phyloP scores from a whole-genome alignment of 176 grass and related monocot species.

The Microstegium vimineum region DNA sequence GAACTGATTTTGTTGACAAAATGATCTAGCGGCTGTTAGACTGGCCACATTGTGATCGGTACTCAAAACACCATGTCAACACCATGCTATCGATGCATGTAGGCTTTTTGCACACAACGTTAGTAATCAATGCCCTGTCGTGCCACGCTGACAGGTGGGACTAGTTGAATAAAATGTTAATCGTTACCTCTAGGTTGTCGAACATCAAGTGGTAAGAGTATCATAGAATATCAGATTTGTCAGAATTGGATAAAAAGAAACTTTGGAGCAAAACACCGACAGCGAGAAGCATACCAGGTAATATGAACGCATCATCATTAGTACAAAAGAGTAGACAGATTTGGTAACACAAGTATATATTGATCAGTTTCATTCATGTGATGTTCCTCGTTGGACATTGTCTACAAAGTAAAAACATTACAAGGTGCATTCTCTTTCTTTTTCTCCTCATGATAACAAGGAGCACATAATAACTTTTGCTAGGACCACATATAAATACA shows the following conservation, averaged over 20 bases:
- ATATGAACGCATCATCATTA: neutral
- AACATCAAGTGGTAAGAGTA: neutral
- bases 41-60: no score
- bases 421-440: neutral
- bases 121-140: no score
- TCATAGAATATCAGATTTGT: neutral
- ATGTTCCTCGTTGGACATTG: neutral
- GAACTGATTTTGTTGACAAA: no score
- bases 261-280: neutral
- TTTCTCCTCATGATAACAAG: neutral
- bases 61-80: no score
- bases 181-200: neutral
- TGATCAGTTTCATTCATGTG: neutral
- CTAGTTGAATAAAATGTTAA: no score
- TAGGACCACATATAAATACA: neutral
- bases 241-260: neutral
- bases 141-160: no score
- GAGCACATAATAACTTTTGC: neutral
- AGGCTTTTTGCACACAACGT: no score
- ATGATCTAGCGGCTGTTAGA: no score
- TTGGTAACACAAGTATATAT: neutral
- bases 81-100: no score
- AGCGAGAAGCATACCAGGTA: neutral
- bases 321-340: neutral
- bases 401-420: neutral